Percentiles rank a stretch among this genome's conserved stretches.
Evolutionary conservation across 1,284 basidiomycete species (phyloP).

Genomic region (Xanthoconium separans): DNA sequence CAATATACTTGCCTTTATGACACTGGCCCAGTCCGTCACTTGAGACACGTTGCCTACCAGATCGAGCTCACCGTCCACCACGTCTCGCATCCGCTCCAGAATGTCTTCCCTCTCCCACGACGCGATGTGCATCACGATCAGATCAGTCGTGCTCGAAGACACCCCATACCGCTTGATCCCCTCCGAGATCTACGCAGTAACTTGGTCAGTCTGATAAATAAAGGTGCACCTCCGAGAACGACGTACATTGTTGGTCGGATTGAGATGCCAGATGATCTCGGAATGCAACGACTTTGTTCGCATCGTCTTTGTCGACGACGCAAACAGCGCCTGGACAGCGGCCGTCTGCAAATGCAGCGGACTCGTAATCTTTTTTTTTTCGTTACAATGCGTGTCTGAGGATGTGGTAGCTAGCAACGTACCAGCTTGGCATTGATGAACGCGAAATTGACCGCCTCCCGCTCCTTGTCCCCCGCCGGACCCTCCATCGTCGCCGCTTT

Average conservation of each 20-base stretch:
- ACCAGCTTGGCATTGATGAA: slow-evolving; percentile 81
- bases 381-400: no score
- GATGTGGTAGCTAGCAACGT: neutral
- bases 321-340: slow-evolving; percentile 75
- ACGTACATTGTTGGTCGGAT: slow-evolving; percentile 80
- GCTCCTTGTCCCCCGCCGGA: slow-evolving; percentile 62
- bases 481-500: slow-evolving; percentile 61
- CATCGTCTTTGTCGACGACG: slow-evolving; percentile 55
- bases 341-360: slow-evolving; percentile 77
- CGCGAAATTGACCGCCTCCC: slow-evolving; percentile 79
- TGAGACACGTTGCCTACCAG: slow-evolving; percentile 46
- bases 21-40: slow-evolving; percentile 66
- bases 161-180: slow-evolving; percentile 84
- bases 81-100: slow-evolving; percentile 48
- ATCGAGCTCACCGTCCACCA: slow-evolving; percentile 56
- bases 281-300: slow-evolving; percentile 82
- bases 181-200: slow-evolving; percentile 84
- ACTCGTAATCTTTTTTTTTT: slow-evolving; percentile 61
- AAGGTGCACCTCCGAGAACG: slow-evolving; percentile 8
- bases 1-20: slow-evolving; percentile 63
- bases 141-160: slow-evolving; percentile 58
- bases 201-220: no score
- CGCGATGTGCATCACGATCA: slow-evolving; percentile 75
- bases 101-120: slow-evolving; percentile 41
- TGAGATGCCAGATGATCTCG: slow-evolving; percentile 81